Percentiles rank a stretch among this genome's conserved stretches.
Evolutionary conservation across 352 stramenopile species (phyloP).

Genomic region (Phytophthora pseudosyringae): DNA sequence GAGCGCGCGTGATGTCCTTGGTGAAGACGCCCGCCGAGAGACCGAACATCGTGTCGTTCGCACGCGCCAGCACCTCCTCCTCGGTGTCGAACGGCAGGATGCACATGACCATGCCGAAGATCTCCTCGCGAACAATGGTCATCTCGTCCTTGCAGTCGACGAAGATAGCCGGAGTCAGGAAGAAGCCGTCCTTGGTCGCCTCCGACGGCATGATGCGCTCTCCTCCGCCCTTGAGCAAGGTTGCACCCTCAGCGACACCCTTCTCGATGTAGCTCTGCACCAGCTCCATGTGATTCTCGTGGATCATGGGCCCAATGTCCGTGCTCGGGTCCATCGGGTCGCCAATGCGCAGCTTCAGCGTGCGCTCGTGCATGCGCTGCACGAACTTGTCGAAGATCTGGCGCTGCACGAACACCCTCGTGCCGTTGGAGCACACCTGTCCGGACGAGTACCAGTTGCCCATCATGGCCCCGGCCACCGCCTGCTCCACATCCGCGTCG

Average conservation of each 20-base stretch:
- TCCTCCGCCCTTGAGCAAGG: conserved; percentile 61
- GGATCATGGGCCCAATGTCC: conserved; percentile 90
- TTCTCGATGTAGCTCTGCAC: conserved; percentile 77
- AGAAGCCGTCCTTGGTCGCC: conserved; percentile 77
- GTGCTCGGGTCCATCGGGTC: conserved; percentile 83
- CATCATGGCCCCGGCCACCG: conserved; percentile 84
- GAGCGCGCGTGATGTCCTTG: conserved; percentile 78
- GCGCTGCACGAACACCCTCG: conserved; percentile 89
- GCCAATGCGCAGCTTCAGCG: conserved; percentile 76
- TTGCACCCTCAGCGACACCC: conserved; percentile 65
- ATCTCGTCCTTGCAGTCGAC: conserved; percentile 90
- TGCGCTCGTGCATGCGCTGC: conserved; percentile 77
- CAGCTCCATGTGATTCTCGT: conserved; percentile 77
- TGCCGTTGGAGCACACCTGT: conserved; percentile 92
- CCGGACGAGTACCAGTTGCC: conserved; percentile 90
- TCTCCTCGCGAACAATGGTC: conserved; percentile 85
- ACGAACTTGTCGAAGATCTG: conserved; percentile 88
- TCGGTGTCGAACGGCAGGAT: conserved; percentile 80
- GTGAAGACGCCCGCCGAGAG: conserved; percentile 89
- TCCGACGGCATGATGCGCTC: conserved; percentile 55
- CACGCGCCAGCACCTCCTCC: conserved; percentile 77
- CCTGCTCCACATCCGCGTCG: conserved; percentile 83
- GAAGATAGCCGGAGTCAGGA: conserved; percentile 92
- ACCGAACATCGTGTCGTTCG: conserved; percentile 84
- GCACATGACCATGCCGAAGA: conserved; percentile 87